Evolutionary conservation across 306 rosid genomes (phyloP), one percentile per base, ranked within the genome.

Genomic region (Fragaria vesca): DNA sequence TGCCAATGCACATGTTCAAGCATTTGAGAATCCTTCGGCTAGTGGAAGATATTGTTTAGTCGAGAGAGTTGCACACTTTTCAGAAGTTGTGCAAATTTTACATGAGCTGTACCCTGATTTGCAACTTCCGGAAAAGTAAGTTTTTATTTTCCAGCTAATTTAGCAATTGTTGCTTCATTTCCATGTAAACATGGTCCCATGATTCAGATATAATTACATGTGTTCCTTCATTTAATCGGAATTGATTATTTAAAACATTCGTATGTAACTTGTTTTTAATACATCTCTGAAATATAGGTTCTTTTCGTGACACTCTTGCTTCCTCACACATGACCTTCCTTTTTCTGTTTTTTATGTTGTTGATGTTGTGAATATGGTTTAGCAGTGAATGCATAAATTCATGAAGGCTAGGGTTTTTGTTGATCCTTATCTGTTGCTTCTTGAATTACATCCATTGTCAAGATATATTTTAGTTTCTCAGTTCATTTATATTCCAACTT

Each of bases 11-110:
- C 98, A 94, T 78, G 81, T 92, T 80, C 84, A 62, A 65, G 97
- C 97, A 16, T 94, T 74, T 88, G 97, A 94, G 88, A 87, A 80
- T 70, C 85, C 94, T 85, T 89, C 96, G n/a, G 96, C 98, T 8
- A 83, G 67, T 66, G 96, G 98, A 79, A 84, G 98, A 81, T 88
- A 89, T 74, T 88, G 87, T 70, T 38, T 90, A 86, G 81, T 66
- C 43, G 93, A 84, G 81, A 85, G 72, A 61, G 94, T 92, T 72
- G 17, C 50, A 54, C 97, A 90, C 85, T 55, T 8, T 76, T 84
- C 94, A 2, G 94, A 87, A 71, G 36, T 87, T 54, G 85, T 87
- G 73, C 73, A 78, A 83, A 82, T 79, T 76, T 86, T 94, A 72
- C 86, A 12, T 4, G 80, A 84, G 75, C 52, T 85, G 21, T 92